Evolutionary conservation across 2,329 filamentous ascomycete species (phyloP).

Genomic region (Mollisiaceae sp.): DNA sequence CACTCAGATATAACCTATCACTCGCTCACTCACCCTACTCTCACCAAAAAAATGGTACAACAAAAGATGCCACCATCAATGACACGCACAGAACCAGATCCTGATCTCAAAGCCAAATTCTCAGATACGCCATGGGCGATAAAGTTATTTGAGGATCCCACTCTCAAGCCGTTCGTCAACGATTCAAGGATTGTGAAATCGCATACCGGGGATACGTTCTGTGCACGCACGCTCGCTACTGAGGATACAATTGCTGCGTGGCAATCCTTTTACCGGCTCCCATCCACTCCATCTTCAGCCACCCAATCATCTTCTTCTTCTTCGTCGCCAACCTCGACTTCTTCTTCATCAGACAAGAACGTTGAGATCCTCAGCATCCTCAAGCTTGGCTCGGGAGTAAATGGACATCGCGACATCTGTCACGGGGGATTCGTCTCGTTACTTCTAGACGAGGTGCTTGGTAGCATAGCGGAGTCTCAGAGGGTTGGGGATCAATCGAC

Average conservation of each 20-base stretch:
- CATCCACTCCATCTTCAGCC: constrained; percentile 2
- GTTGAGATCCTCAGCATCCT: constrained; percentile 30
- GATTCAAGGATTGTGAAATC: constrained; percentile 10
- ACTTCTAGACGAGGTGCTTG: constrained; percentile 62
- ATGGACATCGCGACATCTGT: constrained; percentile 58
- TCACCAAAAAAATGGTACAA: too few relatives aligned
- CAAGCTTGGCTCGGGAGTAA: constrained; percentile 55
- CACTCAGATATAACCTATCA: not conserved
- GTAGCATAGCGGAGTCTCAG: constrained; percentile 21
- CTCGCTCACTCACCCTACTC: not conserved
- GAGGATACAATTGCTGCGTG: constrained; percentile 31
- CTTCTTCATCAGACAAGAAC: not conserved
- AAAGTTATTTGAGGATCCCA: constrained; percentile 29
- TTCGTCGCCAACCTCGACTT: too few relatives aligned
- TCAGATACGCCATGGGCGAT: constrained; percentile 26
- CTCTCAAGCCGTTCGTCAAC: constrained; percentile 28
- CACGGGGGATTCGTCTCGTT: constrained; percentile 65
- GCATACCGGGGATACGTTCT: constrained; percentile 27
- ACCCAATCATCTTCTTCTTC: too few relatives aligned
- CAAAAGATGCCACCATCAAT: not conserved
- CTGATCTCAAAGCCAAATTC: constrained; percentile 28
- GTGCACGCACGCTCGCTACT: constrained; percentile 27
- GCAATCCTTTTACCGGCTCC: constrained; percentile 31
- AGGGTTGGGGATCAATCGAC: constrained; percentile 29
- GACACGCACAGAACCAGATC: not conserved